Evolutionary conservation across 1,284 basidiomycete species (phyloP).

Genomic region (Ceratobasidium sp.): DNA sequence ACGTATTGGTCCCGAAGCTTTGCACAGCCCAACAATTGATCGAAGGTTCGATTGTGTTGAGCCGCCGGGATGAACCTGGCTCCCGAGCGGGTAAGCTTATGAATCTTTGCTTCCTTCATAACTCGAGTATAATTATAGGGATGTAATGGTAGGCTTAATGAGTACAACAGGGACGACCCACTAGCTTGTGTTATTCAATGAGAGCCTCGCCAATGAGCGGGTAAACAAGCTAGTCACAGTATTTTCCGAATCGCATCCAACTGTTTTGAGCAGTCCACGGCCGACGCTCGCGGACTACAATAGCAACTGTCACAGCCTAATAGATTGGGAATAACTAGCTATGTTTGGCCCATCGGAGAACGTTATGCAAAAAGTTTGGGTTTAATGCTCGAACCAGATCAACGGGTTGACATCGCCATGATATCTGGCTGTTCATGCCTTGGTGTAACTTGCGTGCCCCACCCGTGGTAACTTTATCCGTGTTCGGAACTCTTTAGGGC

Average conservation of each 20-base stretch:
- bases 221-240: not conserved
- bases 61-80: not conserved
- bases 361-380: not conserved
- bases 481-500: slow-evolving; percentile 5
- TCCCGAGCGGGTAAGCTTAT: not conserved
- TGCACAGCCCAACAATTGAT: not conserved
- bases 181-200: not conserved
- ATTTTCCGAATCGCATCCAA: not conserved
- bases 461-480: slow-evolving; percentile 2
- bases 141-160: not conserved
- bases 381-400: not conserved
- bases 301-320: slow-evolving; percentile 8
- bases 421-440: not conserved
- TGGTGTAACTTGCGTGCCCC: not conserved
- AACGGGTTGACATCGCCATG: not conserved
- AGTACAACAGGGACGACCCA: not conserved
- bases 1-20: not conserved
- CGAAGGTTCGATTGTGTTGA: not conserved
- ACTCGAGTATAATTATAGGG: not conserved
- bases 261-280: not conserved
- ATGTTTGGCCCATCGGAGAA: not conserved
- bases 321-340: slow-evolving; percentile 6
- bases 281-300: not conserved
- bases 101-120: not conserved
- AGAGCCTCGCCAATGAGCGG: too few species aligned